phyloP scores from a whole-genome alignment of 495 filamentous ascomycete genomes.

The Aspergillus avenaceus region DNA sequence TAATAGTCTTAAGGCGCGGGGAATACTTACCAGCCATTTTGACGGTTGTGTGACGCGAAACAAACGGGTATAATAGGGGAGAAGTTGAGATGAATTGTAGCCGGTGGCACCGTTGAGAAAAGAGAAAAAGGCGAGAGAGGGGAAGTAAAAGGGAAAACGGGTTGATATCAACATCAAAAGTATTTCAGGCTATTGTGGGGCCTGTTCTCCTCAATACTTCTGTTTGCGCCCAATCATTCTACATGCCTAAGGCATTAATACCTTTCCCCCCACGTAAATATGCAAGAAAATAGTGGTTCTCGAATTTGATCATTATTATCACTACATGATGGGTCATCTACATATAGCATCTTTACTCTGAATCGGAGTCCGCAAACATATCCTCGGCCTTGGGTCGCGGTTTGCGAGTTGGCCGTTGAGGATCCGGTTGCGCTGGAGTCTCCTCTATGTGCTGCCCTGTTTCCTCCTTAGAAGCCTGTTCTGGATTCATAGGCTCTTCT shows the following conservation, averaged over 20 bases:
- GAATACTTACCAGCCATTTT: constrained; percentile 41
- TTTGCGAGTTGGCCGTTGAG: constrained; percentile 31
- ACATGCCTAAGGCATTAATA: not conserved
- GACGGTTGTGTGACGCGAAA: constrained; percentile 6
- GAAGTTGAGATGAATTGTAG: no score
- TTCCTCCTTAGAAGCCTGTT: constrained; percentile 15
- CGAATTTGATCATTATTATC: no score
- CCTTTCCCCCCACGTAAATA: no score
- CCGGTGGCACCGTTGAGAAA: no score
- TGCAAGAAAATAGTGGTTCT: no score
- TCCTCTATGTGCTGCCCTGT: constrained; percentile 15
- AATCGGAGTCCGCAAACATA: constrained; percentile 80
- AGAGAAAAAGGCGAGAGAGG: no score
- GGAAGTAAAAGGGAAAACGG: not conserved
- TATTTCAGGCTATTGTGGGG: constrained; percentile 6
- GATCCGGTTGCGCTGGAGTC: constrained; percentile 18
- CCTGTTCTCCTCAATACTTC: not conserved
- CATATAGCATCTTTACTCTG: constrained; percentile 27
- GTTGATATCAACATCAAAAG: constrained; percentile 7
- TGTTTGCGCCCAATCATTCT: constrained; percentile 1
- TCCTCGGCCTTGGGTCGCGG: constrained; percentile 82
- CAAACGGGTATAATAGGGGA: not conserved
- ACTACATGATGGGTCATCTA: not conserved
- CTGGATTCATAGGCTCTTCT: constrained; percentile 40
- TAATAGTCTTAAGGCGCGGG: not conserved